phyloP scores from a whole-genome alignment of 306 rosid species.

The Dryas alaskensis region DNA sequence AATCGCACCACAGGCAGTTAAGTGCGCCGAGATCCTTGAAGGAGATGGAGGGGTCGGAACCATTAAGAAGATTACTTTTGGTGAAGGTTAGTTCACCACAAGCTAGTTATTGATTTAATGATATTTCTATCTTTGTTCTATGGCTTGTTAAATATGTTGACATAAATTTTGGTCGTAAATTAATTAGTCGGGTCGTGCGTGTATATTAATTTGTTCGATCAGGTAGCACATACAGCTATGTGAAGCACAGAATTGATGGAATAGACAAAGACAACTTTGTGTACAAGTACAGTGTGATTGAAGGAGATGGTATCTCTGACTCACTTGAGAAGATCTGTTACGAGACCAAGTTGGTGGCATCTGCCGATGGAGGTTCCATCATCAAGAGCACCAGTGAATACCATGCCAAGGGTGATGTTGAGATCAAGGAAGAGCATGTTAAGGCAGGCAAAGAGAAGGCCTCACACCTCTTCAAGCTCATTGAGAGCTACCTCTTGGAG shows the following conservation, averaged over 20 bases:
- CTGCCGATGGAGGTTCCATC: conserved; percentile 35
- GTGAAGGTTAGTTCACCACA: conserved; percentile 23
- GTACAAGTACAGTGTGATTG: conserved; percentile 47
- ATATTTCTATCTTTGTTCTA: no score
- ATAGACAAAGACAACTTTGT: conserved; percentile 34
- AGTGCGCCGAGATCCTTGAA: conserved; percentile 32
- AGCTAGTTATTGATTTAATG: no score
- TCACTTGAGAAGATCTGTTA: conserved; percentile 39
- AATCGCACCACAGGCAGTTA: conserved; percentile 25
- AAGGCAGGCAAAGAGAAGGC: conserved; percentile 37
- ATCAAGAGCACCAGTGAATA: conserved; percentile 33
- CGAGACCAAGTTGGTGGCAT: conserved; percentile 37
- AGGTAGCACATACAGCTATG: conserved; percentile 33
- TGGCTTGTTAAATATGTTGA: no score
- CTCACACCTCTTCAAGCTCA: conserved; percentile 32
- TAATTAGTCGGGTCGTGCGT: no score
- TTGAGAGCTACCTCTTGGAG: conserved; percentile 36
- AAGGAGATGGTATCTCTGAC: conserved; percentile 38
- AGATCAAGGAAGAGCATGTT: conserved; percentile 38
- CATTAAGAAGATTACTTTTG: conserved; percentile 40
- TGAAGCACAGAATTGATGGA: conserved; percentile 45
- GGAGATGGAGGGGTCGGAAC: conserved; percentile 55
- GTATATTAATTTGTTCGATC: no score
- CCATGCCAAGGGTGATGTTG: conserved; percentile 33
- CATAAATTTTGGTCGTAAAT: no score